These are phyloP conservation scores for Pinus albicaulis DNA, from an alignment of 75 land plant species.

Conservation along the genomic window DNA sequence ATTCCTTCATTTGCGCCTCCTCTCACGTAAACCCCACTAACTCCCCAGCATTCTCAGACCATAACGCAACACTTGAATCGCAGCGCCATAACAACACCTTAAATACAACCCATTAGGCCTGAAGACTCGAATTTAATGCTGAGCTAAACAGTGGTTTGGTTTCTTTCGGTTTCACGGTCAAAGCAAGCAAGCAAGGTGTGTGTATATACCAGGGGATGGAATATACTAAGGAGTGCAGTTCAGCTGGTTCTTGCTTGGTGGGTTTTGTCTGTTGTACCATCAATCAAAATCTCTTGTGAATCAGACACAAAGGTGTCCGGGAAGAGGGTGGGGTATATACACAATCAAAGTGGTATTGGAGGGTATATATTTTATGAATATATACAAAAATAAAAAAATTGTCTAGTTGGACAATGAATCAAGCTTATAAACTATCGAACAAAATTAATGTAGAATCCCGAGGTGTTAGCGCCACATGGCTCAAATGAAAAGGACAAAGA, in stretches of 20 bases:
- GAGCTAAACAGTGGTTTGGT: not conserved
- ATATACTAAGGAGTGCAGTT: not conserved
- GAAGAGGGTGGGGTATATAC: too few relatives aligned
- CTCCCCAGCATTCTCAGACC: not conserved
- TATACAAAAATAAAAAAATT: too few relatives aligned
- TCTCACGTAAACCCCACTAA: not conserved
- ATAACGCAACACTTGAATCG: not conserved
- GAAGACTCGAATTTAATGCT: not conserved
- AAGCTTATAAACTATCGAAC: too few relatives aligned
- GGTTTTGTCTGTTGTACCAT: not conserved
- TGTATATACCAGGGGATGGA: conserved; percentile 6
- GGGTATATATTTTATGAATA: too few relatives aligned
- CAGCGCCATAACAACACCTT: not conserved
- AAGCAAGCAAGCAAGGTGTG: not conserved
- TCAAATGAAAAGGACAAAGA: too few relatives aligned
- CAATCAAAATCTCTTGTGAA: too few relatives aligned
- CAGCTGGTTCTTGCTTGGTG: conserved; percentile 12
- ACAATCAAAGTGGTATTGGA: too few relatives aligned
- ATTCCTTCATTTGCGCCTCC: conserved; percentile 4
- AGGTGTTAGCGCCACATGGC: too few relatives aligned
- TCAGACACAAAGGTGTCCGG: too few relatives aligned
- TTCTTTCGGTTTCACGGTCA: conserved; percentile 1
- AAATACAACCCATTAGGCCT: not conserved
- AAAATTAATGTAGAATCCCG: too few relatives aligned
- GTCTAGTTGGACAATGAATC: too few relatives aligned